Percentiles rank a stretch among this genome's conserved stretches.
phyloP scores from a whole-genome alignment of 2,329 filamentous ascomycete genomes.

The Paecilomyces fulvus region DNA sequence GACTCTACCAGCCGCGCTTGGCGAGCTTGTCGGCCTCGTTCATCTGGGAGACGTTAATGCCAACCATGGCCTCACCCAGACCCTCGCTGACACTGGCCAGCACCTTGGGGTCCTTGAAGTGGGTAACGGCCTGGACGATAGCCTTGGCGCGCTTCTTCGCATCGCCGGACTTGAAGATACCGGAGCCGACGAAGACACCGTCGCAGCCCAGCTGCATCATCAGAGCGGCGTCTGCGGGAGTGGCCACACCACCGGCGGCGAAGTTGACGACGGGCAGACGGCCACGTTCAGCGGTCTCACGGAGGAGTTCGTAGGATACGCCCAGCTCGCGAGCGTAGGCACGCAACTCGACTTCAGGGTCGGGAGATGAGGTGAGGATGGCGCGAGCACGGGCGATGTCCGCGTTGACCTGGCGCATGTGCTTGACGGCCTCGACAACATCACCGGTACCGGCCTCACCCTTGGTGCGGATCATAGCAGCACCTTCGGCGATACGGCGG shows the following conservation, averaged over 20 bases:
- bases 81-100: constrained; percentile 81
- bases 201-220: constrained; percentile 99
- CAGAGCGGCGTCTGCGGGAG: constrained; percentile 88
- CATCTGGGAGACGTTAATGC: constrained; percentile 79
- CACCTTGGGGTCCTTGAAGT: constrained; percentile 77
- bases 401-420: constrained; percentile 82
- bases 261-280: constrained; percentile 95
- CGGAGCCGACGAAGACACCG: constrained; percentile 91
- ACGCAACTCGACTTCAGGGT: constrained; percentile 62
- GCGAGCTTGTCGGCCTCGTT: constrained; percentile 72
- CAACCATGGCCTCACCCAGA: constrained; percentile 96
- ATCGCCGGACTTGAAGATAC: constrained; percentile 96
- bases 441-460: constrained; percentile 96
- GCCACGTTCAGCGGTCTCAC: constrained; percentile 78
- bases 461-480: constrained; percentile 98
- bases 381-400: constrained; percentile 67
- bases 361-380: constrained; percentile 37
- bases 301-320: constrained; percentile 68
- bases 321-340: constrained; percentile 74
- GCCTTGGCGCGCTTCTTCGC: constrained; percentile 83
- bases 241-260: constrained; percentile 97
- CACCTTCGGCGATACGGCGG: constrained; percentile 81
- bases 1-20: constrained; percentile 66
- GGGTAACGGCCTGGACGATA: constrained; percentile 88
- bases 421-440: constrained; percentile 89